A percentile compares a stretch with the other conserved stretches of the same genome.
These are phyloP conservation scores for Mycena epipterygia DNA, from an alignment of 768 basidiomycete genomes.

Conservation along the genomic window DNA sequence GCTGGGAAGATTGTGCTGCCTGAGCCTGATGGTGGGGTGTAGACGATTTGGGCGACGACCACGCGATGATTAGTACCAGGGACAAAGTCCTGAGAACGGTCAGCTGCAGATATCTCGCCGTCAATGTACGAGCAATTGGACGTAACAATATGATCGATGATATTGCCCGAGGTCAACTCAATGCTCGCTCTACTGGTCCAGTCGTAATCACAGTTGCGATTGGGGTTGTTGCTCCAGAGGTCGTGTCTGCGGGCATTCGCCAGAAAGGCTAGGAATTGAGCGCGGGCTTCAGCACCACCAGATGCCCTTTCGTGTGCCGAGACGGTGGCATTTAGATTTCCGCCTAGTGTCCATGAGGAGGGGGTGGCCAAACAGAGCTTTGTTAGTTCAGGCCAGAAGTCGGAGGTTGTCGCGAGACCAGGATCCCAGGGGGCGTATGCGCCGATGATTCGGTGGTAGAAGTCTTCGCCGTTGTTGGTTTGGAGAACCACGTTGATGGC, in stretches of 20 bases:
- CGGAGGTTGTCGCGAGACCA: conserved; percentile 33
- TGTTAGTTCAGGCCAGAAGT: conserved; percentile 7
- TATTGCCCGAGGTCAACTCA: conserved; percentile 22
- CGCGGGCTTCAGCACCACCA: not conserved
- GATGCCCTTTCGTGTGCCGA: not conserved
- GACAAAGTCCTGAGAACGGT: not conserved
- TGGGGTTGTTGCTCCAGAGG: not conserved
- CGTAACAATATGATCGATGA: conserved; percentile 30
- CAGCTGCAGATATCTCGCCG: not conserved
- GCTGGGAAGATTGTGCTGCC: not conserved
- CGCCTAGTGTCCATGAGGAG: conserved; percentile 10
- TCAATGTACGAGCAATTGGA: conserved; percentile 9
- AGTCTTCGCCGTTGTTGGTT: conserved; percentile 19
- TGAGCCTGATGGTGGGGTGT: not conserved
- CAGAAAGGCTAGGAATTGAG: not conserved
- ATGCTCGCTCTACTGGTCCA: conserved; percentile 1
- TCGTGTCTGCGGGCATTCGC: not conserved
- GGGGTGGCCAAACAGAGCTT: not conserved
- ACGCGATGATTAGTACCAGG: conserved; percentile 8
- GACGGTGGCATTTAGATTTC: conserved; percentile 37
- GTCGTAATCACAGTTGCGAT: not conserved
- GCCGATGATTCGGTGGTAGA: conserved; percentile 39
- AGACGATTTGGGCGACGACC: not conserved
- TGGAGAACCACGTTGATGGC: conserved; percentile 37
- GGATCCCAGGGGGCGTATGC: conserved; percentile 47